phyloP scores from a whole-genome alignment of 108 stramenopile genomes.

The Hondaea fermentalgiana region DNA sequence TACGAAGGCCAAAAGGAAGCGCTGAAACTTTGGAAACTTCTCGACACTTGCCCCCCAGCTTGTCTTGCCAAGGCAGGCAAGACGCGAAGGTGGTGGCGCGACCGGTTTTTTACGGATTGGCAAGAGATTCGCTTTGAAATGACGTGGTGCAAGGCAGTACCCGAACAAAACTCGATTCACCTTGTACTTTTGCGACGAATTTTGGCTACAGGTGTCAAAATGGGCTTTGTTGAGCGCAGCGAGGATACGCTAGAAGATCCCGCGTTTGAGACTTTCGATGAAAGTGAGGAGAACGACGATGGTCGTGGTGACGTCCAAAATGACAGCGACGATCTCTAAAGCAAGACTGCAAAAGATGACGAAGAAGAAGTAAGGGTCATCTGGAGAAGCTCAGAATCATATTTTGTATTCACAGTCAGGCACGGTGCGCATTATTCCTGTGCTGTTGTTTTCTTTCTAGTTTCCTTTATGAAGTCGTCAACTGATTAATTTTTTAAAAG shows the following conservation, averaged over 20 bases:
- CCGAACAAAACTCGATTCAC: not conserved
- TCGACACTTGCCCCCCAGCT: not conserved
- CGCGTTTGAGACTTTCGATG: not conserved
- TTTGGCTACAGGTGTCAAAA: not conserved
- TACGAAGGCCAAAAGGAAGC: not conserved
- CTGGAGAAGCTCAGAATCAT: too few species aligned
- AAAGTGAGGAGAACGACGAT: not conserved
- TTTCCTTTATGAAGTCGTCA: too few species aligned
- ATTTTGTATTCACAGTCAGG: too few species aligned
- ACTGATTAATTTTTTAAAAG: too few species aligned
- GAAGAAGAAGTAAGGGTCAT: too few species aligned
- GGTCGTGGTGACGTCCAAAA: not conserved
- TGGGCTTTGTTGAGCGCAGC: not conserved
- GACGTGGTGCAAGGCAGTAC: not conserved
- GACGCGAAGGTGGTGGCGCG: not conserved
- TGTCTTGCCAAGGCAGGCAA: not conserved
- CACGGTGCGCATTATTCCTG: too few species aligned
- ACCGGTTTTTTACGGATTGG: not conserved
- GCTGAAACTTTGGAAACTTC: not conserved
- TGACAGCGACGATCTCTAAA: too few species aligned
- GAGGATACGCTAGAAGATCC: too few species aligned
- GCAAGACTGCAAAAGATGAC: too few species aligned
- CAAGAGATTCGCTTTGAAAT: not conserved
- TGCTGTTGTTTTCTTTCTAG: too few species aligned
- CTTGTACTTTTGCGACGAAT: not conserved